Evolutionary conservation across 2,329 filamentous ascomycete species (phyloP), one percentile per base, ranked within the genome.

Genomic region (Aspergillus sp.): DNA sequence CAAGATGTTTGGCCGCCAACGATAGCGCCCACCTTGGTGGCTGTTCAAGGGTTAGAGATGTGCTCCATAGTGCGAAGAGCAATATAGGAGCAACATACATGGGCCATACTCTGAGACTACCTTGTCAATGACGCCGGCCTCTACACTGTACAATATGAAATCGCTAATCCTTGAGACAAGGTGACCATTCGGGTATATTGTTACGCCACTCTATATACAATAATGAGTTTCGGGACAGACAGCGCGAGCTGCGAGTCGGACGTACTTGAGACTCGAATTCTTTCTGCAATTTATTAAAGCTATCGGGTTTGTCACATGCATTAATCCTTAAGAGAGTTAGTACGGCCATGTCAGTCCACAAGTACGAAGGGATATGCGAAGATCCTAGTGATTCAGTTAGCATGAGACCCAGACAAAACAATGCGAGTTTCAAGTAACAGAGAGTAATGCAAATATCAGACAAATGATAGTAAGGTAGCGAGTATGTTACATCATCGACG

Each of bases 401-500:
- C 67, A 64, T 47, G 46, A 64, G 62, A 68, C 60, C 38, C 30
- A 51, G 43, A 49, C 50, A 31, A 28, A 62, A 31, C 52, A 52
- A 46, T 38, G 23, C 8, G 38, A 22, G 30, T 57, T 55, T 55
- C 34, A 61, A 38, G 54, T 48, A 54, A 54, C 34, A 47, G 28
- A 41, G 19, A 22, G 48, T 22, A 52, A 54, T 56, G 54, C 31
- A 57, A 28, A 59, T 31, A 71, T 97, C 94, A 97, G 94, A 97
- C 91, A 85, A 83, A 79, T 81, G 90, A 87, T 86, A 84, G 77
- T 88, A 90, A 97, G 94, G 94, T 98, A 98, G 94, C 94, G 92
- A 90, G 95, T 91, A 89, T 84, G 88, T 96, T 90, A 96, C 94
- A 97, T 97, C 94, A 97, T 87, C 86, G 94, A 96, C 89, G 87